These are phyloP conservation scores for Eimeria sp. DNA, from an alignment of 169 alveolate genomes.

Conservation along the genomic window DNA sequence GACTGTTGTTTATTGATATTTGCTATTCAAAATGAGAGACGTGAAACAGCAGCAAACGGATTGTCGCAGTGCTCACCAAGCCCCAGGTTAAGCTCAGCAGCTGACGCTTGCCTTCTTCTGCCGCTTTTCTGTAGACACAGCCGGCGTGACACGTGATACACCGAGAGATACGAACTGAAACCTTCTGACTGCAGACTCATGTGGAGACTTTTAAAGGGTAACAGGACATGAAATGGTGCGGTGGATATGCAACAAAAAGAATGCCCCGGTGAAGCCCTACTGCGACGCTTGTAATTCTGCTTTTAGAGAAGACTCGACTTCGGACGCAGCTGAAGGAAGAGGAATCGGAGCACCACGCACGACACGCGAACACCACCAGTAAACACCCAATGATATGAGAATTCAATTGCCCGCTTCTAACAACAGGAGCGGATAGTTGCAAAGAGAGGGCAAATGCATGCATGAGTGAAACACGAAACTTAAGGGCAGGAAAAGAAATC, in stretches of 20 bases:
- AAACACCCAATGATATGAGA: not conserved
- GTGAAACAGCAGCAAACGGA: not conserved
- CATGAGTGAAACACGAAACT: not conserved
- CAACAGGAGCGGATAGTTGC: not conserved
- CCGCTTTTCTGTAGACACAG: constrained; percentile 27
- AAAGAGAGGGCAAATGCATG: not conserved
- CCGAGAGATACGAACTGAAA: not conserved
- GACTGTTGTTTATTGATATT: not conserved
- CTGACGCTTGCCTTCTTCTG: constrained; percentile 63
- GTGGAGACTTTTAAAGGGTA: not conserved
- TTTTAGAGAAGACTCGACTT: constrained; percentile 15
- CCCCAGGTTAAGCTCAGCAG: constrained; percentile 74
- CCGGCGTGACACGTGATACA: not conserved
- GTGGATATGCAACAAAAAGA: not conserved
- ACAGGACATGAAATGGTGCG: not conserved
- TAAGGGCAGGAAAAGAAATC: not conserved
- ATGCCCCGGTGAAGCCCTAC: constrained; percentile 9
- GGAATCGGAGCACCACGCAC: not conserved
- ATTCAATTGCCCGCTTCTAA: not conserved
- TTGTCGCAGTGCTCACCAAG: constrained; percentile 29
- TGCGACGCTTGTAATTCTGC: constrained; percentile 49
- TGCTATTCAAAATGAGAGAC: not conserved
- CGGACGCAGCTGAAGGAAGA: constrained; percentile 36
- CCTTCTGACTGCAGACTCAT: not conserved
- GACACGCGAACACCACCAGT: not conserved